Evolutionary conservation across 2,329 filamentous ascomycete species (phyloP), one percentile per base, ranked within the genome.

Genomic region (Fusarium neocosmosporiellum): DNA sequence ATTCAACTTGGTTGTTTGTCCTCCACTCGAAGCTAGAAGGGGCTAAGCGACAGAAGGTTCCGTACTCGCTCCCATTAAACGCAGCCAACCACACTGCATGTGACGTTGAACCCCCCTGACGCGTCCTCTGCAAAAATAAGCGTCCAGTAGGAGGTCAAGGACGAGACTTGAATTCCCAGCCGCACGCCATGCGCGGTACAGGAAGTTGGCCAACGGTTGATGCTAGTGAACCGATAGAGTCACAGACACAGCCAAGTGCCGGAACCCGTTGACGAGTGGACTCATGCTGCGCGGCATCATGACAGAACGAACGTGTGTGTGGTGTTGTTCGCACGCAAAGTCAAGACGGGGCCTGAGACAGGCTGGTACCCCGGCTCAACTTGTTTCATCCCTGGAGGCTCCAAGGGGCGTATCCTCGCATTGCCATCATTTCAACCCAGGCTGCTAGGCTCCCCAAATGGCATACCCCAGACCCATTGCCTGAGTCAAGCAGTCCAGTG

Each of bases 391-490:
- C 54, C 67, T 67, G 36, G 57, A 66, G 46, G 39, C 36, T 36
- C 48, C 43, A 65, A 63, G 62, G 69, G 66, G 65, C 61, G 46
- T 46, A 50, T 65, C 43, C 36, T 68, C 39, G 66, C 50, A 66
- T 67, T 60, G 60, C 53, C 55, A 71, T 72, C 65, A 59, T 75
- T 64, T 63, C 48, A 61, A 57, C 54, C 37, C 55, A 31, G 55
- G 33, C 50, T 31, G 27, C 46, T 27, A 53, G 46, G 46, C 58
- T 48, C 67, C 27, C 43, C 58, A 60, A 61, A 41, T 66, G 54
- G 46, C 63, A 70, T 76, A 75, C 75, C 75, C 75, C 75, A 69
- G 75, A 76, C 71, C 55, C 50, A 59, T 67, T 59, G 31, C 67
- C 48, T 65, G 71, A 75, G 75, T 72, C 63, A 70, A 69, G 69